phyloP scores from a whole-genome alignment of 345 rosid species.

The Angophora floribunda region DNA sequence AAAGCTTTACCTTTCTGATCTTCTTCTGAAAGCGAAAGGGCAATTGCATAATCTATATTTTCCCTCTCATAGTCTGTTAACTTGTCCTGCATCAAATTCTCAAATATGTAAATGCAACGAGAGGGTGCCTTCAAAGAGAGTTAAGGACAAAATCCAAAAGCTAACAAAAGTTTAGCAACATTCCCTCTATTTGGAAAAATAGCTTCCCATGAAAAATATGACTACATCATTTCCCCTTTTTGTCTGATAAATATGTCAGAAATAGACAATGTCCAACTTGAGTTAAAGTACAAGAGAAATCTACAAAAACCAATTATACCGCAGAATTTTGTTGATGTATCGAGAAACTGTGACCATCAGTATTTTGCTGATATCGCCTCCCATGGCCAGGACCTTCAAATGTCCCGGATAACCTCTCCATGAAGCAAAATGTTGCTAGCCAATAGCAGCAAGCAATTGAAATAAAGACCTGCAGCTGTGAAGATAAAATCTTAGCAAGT shows the following conservation, averaged over 20 bases:
- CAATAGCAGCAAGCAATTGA: background rate
- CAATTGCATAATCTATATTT: constrained; percentile 69
- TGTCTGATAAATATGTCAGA: background rate
- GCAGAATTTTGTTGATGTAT: background rate
- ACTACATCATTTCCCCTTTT: background rate
- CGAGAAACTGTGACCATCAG: background rate
- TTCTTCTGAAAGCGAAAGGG: constrained; percentile 73
- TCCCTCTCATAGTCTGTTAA: constrained; percentile 61
- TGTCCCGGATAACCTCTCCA: background rate
- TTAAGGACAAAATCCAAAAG: background rate
- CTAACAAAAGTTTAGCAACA: background rate
- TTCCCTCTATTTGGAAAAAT: background rate
- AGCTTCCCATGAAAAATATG: background rate
- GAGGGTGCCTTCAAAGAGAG: background rate
- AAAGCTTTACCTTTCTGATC: constrained; percentile 60
- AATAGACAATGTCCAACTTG: background rate
- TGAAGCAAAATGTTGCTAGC: background rate
- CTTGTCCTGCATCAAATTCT: constrained; percentile 42
- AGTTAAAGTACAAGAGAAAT: background rate
- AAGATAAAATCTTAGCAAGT: background rate
- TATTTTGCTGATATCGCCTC: background rate
- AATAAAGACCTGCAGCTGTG: background rate
- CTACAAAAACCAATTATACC: background rate
- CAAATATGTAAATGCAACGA: background rate
- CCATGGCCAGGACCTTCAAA: background rate